Conservation (phyloP, 805 yeast genomes). For the Limtongia smithiae region DNA sequence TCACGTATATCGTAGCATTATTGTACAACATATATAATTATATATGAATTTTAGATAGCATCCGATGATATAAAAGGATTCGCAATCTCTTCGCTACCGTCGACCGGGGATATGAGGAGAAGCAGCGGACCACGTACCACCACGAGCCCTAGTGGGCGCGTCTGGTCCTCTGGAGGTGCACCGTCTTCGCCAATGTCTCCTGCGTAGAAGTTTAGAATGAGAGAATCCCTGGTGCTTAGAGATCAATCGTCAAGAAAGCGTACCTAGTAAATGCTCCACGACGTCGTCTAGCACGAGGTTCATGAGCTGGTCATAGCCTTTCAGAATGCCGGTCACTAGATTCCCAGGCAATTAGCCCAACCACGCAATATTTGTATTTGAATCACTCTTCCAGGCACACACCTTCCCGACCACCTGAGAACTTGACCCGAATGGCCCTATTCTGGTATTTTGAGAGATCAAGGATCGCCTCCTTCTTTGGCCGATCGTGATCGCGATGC, state of each 20-base stretch:
- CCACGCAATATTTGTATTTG: too few species aligned
- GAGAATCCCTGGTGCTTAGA: too few species aligned
- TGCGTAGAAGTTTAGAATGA: too few species aligned
- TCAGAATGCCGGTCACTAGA: conserved; percentile 67
- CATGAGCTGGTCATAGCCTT: conserved; percentile 95
- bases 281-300: conserved; percentile 67
- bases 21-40: neutral
- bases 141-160: conserved; percentile 69
- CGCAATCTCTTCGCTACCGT: conserved; percentile 65
- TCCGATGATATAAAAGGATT: conserved; percentile 56
- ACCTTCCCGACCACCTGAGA: conserved; percentile 78
- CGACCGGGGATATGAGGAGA: conserved; percentile 63
- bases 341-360: too few species aligned
- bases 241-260: too few species aligned
- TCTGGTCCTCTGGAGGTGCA: conserved; percentile 47
- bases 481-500: conserved; percentile 51
- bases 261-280: conserved; percentile 58
- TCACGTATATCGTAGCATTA: neutral
- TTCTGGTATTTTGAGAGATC: conserved; percentile 76
- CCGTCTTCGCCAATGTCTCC: conserved; percentile 61
- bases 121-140: conserved; percentile 84
- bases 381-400: neutral
- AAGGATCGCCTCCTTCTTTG: conserved; percentile 85
- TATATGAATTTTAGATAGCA: neutral
- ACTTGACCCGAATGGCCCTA: conserved; percentile 66